A percentile compares a stretch with the other conserved stretches of the same genome.
Evolutionary conservation across 2,329 filamentous ascomycete genomes (phyloP).

Genomic region (Boeremia lycopersici): DNA sequence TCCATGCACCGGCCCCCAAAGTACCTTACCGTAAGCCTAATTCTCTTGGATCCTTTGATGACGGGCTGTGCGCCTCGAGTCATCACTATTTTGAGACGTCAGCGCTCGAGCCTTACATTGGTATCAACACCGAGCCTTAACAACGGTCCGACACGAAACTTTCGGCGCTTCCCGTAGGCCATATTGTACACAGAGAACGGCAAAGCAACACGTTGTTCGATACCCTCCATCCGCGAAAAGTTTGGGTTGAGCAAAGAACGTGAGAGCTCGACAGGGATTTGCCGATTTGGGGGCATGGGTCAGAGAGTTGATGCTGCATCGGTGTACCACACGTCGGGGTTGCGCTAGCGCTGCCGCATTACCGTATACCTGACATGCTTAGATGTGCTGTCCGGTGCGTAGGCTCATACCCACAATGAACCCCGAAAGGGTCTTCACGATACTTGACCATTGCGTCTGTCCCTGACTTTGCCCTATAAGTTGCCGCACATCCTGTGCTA

Average conservation of each 20-base stretch:
- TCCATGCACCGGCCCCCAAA: slow-evolving; percentile 2
- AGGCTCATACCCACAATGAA: slow-evolving; percentile 10
- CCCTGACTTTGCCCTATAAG: background rate
- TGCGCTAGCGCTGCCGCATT: slow-evolving; percentile 22
- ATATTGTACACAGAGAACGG: background rate
- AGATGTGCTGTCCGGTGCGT: slow-evolving; percentile 3
- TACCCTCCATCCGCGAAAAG: too few relatives aligned
- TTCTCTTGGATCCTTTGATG: background rate
- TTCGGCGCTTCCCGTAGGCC: background rate
- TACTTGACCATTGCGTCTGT: background rate
- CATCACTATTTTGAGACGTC: slow-evolving; percentile 10
- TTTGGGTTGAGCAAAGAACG: background rate
- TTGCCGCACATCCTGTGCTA: background rate
- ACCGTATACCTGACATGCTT: slow-evolving; percentile 22
- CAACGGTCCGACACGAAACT: background rate
- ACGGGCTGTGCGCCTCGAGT: slow-evolving; percentile 9
- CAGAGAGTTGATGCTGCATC: slow-evolving; percentile 10
- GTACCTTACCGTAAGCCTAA: background rate
- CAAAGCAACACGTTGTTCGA: background rate
- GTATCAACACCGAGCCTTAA: slow-evolving; percentile 2
- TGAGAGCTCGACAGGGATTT: background rate
- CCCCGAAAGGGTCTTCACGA: slow-evolving; percentile 3
- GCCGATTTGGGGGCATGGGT: slow-evolving; percentile 4
- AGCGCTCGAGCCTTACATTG: slow-evolving; percentile 9
- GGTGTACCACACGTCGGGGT: slow-evolving; percentile 13